phyloP scores from a whole-genome alignment of 148 eudicot genomes.

The Mesembryanthemum crystallinum region DNA sequence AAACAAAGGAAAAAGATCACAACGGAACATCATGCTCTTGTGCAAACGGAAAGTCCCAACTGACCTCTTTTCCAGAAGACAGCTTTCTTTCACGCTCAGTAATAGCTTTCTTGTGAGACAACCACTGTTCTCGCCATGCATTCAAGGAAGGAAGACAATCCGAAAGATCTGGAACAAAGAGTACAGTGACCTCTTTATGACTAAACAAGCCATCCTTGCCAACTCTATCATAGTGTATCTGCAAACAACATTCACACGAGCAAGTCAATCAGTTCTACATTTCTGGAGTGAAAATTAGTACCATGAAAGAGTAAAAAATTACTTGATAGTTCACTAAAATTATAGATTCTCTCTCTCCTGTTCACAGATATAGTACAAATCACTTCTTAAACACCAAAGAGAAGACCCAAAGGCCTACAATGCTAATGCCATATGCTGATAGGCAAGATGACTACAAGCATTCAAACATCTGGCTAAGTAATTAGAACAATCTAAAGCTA shows the following conservation, averaged over 20 bases:
- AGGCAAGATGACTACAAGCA: not conserved
- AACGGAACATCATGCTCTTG: not conserved
- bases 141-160: conserved; percentile 83
- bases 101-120: conserved; percentile 65
- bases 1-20: not conserved
- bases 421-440: not conserved
- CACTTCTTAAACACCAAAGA: not conserved
- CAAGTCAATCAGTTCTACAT: not conserved
- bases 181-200: conserved; percentile 86
- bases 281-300: not conserved
- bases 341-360: not conserved
- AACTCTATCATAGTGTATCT: conserved; percentile 95
- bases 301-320: not conserved
- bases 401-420: not conserved
- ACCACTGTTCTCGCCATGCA: conserved; percentile 87
- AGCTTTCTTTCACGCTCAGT: conserved; percentile 60
- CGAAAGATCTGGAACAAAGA: conserved; percentile 84
- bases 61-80: conserved; percentile 56
- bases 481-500: not conserved
- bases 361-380: not conserved
- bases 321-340: too few relatives aligned
- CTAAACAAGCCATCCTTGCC: conserved; percentile 90
- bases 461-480: not conserved
- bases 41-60: not conserved
- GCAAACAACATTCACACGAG: conserved; percentile 25